Evolutionary conservation across 306 rosid genomes (phyloP).

Genomic region (Cicer arietinum): DNA sequence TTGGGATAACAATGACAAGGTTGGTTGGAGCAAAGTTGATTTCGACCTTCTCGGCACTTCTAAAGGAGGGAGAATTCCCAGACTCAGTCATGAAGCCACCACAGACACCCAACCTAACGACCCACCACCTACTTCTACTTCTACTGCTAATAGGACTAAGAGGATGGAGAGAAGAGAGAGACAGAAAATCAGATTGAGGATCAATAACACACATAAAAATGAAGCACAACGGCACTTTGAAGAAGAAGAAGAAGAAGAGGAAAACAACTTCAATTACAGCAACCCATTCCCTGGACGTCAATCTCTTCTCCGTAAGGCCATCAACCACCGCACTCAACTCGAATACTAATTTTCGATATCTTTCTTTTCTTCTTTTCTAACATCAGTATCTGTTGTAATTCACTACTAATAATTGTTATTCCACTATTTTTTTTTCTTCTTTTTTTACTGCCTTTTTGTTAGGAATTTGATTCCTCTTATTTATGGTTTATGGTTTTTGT

Average conservation of each 20-base stretch:
- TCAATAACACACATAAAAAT: not conserved
- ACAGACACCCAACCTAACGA: not conserved
- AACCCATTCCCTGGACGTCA: constrained; percentile 63
- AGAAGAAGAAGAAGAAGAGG: not conserved
- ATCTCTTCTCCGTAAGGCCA: constrained; percentile 28
- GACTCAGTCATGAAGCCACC: not conserved
- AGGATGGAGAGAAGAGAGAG: constrained; percentile 49
- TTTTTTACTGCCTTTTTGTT: no score
- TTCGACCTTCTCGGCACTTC: constrained; percentile 76
- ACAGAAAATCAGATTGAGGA: constrained; percentile 31
- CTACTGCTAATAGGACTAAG: not conserved
- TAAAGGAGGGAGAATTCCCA: constrained; percentile 64
- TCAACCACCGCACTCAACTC: not conserved
- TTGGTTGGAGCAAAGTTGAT: constrained; percentile 59
- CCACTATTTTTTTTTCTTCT: no score
- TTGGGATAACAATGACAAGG: constrained; percentile 66
- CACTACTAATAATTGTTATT: no score
- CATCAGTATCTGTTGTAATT: no score
- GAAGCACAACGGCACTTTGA: not conserved
- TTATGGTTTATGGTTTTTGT: no score
- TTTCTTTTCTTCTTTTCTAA: no score
- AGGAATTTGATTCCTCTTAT: no score
- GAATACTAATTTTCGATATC: no score
- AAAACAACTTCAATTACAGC: not conserved
- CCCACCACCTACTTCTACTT: not conserved